These are phyloP conservation scores for Esteya vermicola DNA, from an alignment of 2,329 filamentous ascomycete genomes.

Conservation along the genomic window DNA sequence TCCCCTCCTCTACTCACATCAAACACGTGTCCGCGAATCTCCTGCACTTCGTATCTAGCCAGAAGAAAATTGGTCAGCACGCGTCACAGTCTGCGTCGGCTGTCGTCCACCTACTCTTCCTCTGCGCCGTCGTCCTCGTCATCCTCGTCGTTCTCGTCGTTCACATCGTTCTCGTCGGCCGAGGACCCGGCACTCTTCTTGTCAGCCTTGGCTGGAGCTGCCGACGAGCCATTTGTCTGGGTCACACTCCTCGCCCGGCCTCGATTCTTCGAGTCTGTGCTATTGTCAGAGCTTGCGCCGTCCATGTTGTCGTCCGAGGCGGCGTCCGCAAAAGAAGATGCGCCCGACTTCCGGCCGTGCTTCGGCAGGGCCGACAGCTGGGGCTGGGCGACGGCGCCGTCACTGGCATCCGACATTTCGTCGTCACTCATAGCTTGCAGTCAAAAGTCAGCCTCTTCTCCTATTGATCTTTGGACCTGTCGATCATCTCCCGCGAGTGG, in stretches of 20 bases:
- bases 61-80: not conserved
- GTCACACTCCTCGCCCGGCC: not conserved
- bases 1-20: constrained; percentile 19
- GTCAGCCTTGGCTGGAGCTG: constrained; percentile 6
- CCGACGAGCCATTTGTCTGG: not conserved
- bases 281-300: constrained; percentile 13
- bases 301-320: constrained; percentile 11
- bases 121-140: constrained; percentile 22
- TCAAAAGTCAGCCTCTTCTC: not conserved
- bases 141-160: constrained; percentile 9
- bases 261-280: constrained; percentile 13
- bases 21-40: constrained; percentile 53
- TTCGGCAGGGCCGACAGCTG: constrained; percentile 11
- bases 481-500: too few species aligned
- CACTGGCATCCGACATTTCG: constrained; percentile 20
- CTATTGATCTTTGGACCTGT: too few species aligned
- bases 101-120: constrained; percentile 24
- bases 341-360: constrained; percentile 20
- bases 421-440: constrained; percentile 27
- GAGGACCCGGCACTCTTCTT: not conserved
- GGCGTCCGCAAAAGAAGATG: constrained; percentile 11
- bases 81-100: too few species aligned
- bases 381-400: constrained; percentile 12
- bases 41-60: constrained; percentile 63
- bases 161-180: not conserved